Base-by-base conservation (phyloP, 2,329 filamentous ascomycete genomes). In the Domatiomyces catenatus region DNA sequence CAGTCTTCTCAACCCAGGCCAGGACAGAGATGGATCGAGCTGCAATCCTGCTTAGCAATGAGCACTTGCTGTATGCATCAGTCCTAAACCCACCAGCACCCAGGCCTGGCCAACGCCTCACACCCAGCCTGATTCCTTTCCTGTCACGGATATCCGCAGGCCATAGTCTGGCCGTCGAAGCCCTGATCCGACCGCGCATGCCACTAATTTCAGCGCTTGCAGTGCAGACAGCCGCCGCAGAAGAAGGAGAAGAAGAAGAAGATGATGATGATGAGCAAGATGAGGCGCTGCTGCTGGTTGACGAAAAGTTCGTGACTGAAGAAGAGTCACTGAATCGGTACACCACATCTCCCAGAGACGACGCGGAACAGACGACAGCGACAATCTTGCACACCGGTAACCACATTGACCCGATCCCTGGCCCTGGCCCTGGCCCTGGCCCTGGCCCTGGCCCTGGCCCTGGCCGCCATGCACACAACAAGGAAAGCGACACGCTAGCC, bases 61-160 rank as follows among this genome's bases (percentile, higher is more conserved):
- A 80, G 61, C 72, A 81, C 28, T 83, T 84, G 43, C 85, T 95
- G 76, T 62, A 92, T 8, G 80, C 87, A 5, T 90, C 86, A 63
- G 80, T 93, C 10, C 70, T 95, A 52, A 87, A 92, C 64, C 86
- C 87, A 0, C 78, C 81, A 65, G 69, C 79, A 55, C 71, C 80
- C 61, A 71, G 77, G 60, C 74, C 80, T 62, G 76, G 81, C 43
- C 72, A 78, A 56, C 70, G 69, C 42, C 75, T 78, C 48, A 77
- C 80, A 53, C 74, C 84, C 24, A 92, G 83, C 63, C 82, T 94
- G 46, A 67, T 94, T 46, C 89, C 90, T 0, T 84, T 94, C 59
- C 69, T 95, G 22, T 77, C 80, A 6, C 75, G 80, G 50, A 75
- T 77, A 48, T 85, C 80, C 59, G 73, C 80, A 0, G 64, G 77